These are phyloP conservation scores for Avena eriantha DNA, from an alignment of 176 grass and related monocot species.

Conservation along the genomic window DNA sequence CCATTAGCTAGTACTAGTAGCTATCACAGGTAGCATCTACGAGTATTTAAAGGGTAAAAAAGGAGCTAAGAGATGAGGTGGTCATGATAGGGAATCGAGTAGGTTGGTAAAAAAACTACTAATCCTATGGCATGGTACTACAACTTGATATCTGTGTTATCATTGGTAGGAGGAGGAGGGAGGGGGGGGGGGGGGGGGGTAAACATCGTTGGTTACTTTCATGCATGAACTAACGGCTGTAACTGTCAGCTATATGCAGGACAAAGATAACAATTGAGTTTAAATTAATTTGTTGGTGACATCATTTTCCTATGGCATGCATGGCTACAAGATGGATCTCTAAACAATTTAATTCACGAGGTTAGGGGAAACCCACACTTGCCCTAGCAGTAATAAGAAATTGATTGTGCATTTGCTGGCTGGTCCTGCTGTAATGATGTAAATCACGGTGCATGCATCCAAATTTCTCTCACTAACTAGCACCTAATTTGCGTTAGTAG, in stretches of 20 bases:
- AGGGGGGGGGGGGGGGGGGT: not conserved
- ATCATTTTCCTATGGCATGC: slow-evolving; percentile 49
- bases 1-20: slow-evolving; percentile 37
- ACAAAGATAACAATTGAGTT: not conserved
- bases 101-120: slow-evolving; percentile 51
- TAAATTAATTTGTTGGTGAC: slow-evolving; percentile 24
- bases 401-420: slow-evolving; percentile 32
- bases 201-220: slow-evolving; percentile 45
- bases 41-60: slow-evolving; percentile 11
- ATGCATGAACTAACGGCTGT: slow-evolving; percentile 31
- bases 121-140: no score
- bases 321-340: slow-evolving; percentile 12
- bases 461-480: slow-evolving; percentile 15
- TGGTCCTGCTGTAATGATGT: slow-evolving; percentile 47
- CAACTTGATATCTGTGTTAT: slow-evolving; percentile 34
- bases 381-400: slow-evolving; percentile 38
- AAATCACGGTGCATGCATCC: slow-evolving; percentile 28
- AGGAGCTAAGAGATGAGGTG: slow-evolving; percentile 30
- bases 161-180: slow-evolving; percentile 10
- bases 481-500: not conserved
- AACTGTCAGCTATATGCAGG: slow-evolving; percentile 41
- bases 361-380: slow-evolving; percentile 59
- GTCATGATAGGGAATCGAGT: slow-evolving; percentile 42
- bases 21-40: slow-evolving; percentile 45
- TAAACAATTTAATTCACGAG: slow-evolving; percentile 37